A percentile compares a stretch with the other conserved stretches of the same genome.
These are phyloP conservation scores for Dioscorea dumetorum DNA, from an alignment of 106 monocot species.

Conservation along the genomic window DNA sequence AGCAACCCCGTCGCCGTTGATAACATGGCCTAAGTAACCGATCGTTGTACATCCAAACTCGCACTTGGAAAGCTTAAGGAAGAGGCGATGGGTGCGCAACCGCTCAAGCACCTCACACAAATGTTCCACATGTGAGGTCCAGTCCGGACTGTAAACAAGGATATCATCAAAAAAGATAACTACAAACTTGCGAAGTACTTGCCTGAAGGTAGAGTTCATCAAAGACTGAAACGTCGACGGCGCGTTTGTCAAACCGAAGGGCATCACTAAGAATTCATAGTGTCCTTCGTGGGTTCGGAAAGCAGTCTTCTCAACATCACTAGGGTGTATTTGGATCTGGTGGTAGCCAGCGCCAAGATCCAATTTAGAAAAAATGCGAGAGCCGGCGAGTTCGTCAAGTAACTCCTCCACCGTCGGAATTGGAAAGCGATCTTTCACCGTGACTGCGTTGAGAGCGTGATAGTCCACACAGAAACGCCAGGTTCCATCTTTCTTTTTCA, in stretches of 20 bases:
- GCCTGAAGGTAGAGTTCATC: neutral
- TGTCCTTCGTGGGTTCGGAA: neutral
- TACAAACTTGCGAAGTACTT: neutral
- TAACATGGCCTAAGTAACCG: no score
- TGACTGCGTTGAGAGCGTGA: neutral
- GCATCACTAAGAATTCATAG: conserved; percentile 3
- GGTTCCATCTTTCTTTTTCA: conserved; percentile 2
- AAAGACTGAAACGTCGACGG: neutral
- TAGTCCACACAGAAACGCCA: conserved; percentile 2
- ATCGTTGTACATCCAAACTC: no score
- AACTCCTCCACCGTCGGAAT: conserved; percentile 11
- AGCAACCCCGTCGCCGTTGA: no score
- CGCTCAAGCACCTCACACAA: neutral
- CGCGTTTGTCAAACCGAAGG: neutral
- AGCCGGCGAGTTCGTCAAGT: conserved; percentile 5
- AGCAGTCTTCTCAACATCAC: neutral
- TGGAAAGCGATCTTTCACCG: conserved; percentile 3
- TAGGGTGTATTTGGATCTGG: neutral
- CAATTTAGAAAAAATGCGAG: conserved; percentile 5
- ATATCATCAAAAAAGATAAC: conserved; percentile 6
- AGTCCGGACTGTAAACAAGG: neutral
- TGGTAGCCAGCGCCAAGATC: conserved; percentile 10
- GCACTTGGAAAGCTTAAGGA: no score
- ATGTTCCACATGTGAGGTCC: neutral
- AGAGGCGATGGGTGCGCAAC: no score